Percentiles rank a stretch among this genome's conserved stretches.
Conservation (phyloP, 345 rosid species). For the Salix koriyanagi region DNA sequence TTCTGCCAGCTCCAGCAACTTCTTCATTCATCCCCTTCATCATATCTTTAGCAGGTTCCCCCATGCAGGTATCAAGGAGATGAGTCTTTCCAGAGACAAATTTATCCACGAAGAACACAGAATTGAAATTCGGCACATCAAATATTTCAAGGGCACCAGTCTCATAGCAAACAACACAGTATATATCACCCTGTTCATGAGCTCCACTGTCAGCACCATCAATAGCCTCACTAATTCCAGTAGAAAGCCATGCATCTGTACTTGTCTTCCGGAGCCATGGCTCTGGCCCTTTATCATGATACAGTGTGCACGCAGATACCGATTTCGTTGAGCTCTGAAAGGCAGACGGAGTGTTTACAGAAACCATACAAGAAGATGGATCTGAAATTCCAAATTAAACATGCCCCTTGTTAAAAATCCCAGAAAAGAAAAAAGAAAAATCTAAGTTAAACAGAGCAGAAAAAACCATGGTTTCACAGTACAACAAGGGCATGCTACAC, state of each 20-base stretch:
- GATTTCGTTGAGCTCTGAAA: slow-evolving; percentile 57
- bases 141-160: slow-evolving; percentile 83
- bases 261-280: slow-evolving; percentile 97
- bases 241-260: slow-evolving; percentile 95
- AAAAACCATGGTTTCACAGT: neutral
- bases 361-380: slow-evolving; percentile 75
- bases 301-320: slow-evolving; percentile 81
- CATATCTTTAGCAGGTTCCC: slow-evolving; percentile 45
- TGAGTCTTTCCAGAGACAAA: slow-evolving; percentile 76
- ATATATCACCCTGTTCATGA: slow-evolving; percentile 89
- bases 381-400: slow-evolving; percentile 50
- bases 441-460: neutral
- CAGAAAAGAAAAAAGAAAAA: slow-evolving; percentile 5
- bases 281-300: slow-evolving; percentile 91
- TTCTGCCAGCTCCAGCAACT: slow-evolving; percentile 50
- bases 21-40: slow-evolving; percentile 41
- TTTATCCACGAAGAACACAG: slow-evolving; percentile 79
- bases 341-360: slow-evolving; percentile 59
- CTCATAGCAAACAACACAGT: slow-evolving; percentile 83
- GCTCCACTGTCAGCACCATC: slow-evolving; percentile 82
- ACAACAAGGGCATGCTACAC: neutral
- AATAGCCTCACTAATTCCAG: slow-evolving; percentile 76
- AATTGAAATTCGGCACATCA: slow-evolving; percentile 82
- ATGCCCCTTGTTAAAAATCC: slow-evolving; percentile 20
- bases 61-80: slow-evolving; percentile 54